Evolutionary conservation across 768 basidiomycete species (phyloP), one percentile per base, ranked within the genome.

Genomic region (Russula sp.): DNA sequence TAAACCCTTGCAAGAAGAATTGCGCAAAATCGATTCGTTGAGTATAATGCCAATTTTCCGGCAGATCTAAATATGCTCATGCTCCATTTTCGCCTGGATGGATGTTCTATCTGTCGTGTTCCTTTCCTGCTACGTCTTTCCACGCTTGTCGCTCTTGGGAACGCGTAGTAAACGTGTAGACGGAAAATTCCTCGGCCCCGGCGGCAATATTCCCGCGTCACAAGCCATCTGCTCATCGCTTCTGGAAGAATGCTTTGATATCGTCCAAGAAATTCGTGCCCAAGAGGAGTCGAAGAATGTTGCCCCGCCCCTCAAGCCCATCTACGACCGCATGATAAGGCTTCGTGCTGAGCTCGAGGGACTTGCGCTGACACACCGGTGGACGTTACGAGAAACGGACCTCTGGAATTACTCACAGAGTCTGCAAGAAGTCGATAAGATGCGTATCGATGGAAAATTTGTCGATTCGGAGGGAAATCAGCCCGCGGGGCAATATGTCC

Each of bases 371-470:
- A 98, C 97, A 0, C 97, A 96, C 73, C 87, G 97, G 40, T 99
- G 97, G 97, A 98, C 88, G 64, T 77, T 99, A 59, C 81, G 95
- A 48, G 97, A 99, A 79, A 93, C 91, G 1, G 94, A 96, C 69
- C 77, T 96, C 22, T 94, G 85, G 81, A 98, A 93, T 75, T 98
- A 96, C 75, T 91, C 92, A 22, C 79, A 94, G 57, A 91, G 91
- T 72, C 76, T 99, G 65, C 88, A 94, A 70, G 95, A 98, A 74
- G 95, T 99, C 45, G 97, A 99, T 75, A 88, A 89, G 75, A 94
- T 98, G 94, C 79, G 97, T 27, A 84, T 98, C 6, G 94, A 98
- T 66, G 97, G 97, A 61, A 96, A 97, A 75, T 99, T 98, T 71
- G 87, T 96, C 6, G 95, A 98, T 71, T 81, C 88, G 0, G 94